Base-by-base conservation (phyloP, 805 yeast genomes). In the Kurtzmaniella cleridarum region DNA sequence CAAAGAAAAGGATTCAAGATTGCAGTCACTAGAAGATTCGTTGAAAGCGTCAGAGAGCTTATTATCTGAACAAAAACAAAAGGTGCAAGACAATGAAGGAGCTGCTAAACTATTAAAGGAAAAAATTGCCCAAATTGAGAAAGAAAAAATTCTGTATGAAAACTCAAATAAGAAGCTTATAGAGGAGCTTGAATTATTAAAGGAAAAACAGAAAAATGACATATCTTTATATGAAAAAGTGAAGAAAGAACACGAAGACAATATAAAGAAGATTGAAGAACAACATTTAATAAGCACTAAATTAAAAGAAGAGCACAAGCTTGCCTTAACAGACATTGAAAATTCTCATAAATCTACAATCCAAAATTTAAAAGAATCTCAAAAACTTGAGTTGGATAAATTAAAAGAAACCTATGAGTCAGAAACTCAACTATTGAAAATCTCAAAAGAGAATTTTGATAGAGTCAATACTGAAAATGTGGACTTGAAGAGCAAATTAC, bases 11-110 rank as follows among this genome's bases (percentile, higher is more conserved):
- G 79, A 78, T 3, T 72, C 89, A 47, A 90, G 88, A 51, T 64
- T 91, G 35, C 80, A 96, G 2, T 91, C 98, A 98, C 79, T 93
- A 14, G 98, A 98, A 43, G 98, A 91, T 60, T 82, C 97, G 8
- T 20, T 20, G 24, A 20, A 20, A 20, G 24, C 24, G 24, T 20
- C 24, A 5, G 24, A 20, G 8, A 20, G 8, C 7, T 20, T 20
- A 20, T 20, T 20, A 8, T 20, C 24, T 8, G 24, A 20, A 8
- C 24, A 20, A 20, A 8, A 20, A 8, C 24, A 8, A 20, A 20
- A 20, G 24, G 24, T 20, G 7, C 24, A 20, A 20, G 24, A 20
- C 5, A 20, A 20, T 8, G 24, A 20, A 5, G 8, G 8, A 28
- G 31, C 31, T 5, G 7, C 8, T 13, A 15, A 15, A 15, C 8